These are phyloP conservation scores for Leucocoprinus sp. DNA, from an alignment of 768 basidiomycete species.

Conservation along the genomic window DNA sequence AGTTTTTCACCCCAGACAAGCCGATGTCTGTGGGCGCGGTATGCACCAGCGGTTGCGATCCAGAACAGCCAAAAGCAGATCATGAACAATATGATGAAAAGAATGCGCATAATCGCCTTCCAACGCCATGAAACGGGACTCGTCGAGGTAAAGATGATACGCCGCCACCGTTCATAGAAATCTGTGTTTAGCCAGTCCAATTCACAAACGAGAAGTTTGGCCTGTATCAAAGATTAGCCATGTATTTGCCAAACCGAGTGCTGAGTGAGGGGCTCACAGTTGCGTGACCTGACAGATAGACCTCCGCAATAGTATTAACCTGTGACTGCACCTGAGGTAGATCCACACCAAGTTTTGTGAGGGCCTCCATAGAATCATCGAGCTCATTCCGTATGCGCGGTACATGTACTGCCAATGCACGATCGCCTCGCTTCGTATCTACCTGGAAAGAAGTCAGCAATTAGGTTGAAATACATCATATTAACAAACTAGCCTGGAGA, in stretches of 20 bases:
- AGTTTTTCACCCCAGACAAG: constrained; percentile 76
- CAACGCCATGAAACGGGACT: constrained; percentile 68
- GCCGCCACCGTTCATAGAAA: constrained; percentile 67
- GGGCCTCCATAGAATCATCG: constrained; percentile 48
- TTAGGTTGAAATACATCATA: background rate
- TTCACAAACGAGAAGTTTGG: constrained; percentile 52
- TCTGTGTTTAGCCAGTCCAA: constrained; percentile 74
- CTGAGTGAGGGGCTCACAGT: constrained; percentile 37
- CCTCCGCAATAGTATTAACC: constrained; percentile 50
- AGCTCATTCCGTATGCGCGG: constrained; percentile 56
- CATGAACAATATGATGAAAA: constrained; percentile 51
- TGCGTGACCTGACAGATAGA: constrained; percentile 63
- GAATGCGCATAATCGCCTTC: constrained; percentile 53
- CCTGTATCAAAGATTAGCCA: constrained; percentile 30
- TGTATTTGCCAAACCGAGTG: background rate
- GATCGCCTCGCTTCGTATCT: constrained; percentile 50
- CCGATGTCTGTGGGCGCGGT: constrained; percentile 65
- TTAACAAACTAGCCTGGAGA: constrained; percentile 39
- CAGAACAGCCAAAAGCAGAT: constrained; percentile 52
- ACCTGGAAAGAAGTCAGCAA: constrained; percentile 30
- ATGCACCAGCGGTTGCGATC: constrained; percentile 57
- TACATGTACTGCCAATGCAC: constrained; percentile 48
- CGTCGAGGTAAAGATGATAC: constrained; percentile 63
- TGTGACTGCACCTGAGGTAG: constrained; percentile 58
- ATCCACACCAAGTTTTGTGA: constrained; percentile 47